These are phyloP conservation scores for Dactylellina leptospora DNA, from an alignment of 2,329 filamentous ascomycete species.

Conservation along the genomic window DNA sequence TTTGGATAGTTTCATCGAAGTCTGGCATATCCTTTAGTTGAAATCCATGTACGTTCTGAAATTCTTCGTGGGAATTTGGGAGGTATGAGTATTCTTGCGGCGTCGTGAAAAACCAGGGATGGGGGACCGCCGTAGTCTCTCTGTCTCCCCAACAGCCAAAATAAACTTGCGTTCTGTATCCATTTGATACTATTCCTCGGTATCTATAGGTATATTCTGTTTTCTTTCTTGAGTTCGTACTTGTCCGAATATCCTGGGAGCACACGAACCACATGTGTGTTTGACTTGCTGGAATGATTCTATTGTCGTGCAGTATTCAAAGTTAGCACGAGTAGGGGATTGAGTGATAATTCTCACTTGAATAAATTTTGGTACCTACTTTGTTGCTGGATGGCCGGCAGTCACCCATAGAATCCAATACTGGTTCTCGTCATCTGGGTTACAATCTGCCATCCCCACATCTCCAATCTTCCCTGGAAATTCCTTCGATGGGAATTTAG, in stretches of 20 bases:
- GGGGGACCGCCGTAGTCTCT: no score
- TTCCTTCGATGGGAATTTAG: neutral
- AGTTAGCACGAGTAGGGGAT: no score
- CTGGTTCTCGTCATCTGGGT: neutral
- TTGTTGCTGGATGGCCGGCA: constrained; percentile 6
- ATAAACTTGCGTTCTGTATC: neutral
- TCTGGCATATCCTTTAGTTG: no score
- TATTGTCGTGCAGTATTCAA: no score
- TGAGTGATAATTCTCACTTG: neutral
- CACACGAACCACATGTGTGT: constrained; percentile 21
- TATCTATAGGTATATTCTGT: neutral
- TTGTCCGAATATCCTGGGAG: neutral
- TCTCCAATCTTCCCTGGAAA: constrained; percentile 7
- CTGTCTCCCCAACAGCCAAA: neutral
- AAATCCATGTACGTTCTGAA: no score
- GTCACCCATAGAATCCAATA: constrained; percentile 24
- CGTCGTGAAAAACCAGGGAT: no score
- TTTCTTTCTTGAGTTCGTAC: neutral
- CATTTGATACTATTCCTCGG: neutral
- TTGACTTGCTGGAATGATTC: constrained; percentile 1
- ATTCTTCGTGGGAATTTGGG: no score
- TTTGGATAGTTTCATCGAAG: no score
- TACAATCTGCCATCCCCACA: constrained; percentile 3
- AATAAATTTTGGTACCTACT: neutral
- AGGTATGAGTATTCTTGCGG: no score